Conservation (phyloP, 495 filamentous ascomycete species). For the Paragyromitra xinjiangensis region DNA sequence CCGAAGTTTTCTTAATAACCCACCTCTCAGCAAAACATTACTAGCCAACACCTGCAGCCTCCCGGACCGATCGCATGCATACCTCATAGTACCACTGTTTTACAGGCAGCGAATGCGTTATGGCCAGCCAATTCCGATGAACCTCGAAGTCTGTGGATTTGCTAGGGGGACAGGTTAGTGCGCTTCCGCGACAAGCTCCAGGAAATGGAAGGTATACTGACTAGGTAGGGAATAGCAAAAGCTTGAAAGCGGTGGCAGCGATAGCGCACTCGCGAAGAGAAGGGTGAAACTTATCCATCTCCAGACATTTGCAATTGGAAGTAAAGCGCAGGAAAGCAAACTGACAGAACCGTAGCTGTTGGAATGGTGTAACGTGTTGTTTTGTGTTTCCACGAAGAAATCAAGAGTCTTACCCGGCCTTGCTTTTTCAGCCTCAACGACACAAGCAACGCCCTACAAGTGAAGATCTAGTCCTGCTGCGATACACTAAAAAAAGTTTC, state of each 20-base stretch:
- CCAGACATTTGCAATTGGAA: slow-evolving; percentile 40
- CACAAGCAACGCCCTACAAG: not conserved
- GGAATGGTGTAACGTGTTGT: slow-evolving; percentile 26
- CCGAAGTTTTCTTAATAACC: slow-evolving; percentile 77
- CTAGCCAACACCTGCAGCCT: not conserved
- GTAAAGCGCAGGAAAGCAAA: too few species aligned
- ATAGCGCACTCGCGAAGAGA: slow-evolving; percentile 72
- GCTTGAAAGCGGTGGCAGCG: slow-evolving; percentile 87
- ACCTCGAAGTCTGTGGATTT: slow-evolving; percentile 99
- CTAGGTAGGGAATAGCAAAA: slow-evolving; percentile 96
- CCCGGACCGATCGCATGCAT: slow-evolving; percentile 33
- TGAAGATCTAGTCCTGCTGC: not conserved
- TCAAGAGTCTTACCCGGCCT: slow-evolving; percentile 32
- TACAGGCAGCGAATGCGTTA: slow-evolving; percentile 86
- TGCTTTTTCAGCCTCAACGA: slow-evolving; percentile 5
- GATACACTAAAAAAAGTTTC: slow-evolving; percentile 9
- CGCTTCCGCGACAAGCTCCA: not conserved
- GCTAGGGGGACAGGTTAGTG: slow-evolving; percentile 62
- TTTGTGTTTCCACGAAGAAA: not conserved
- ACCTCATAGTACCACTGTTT: slow-evolving; percentile 95
- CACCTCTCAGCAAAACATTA: slow-evolving; percentile 1
- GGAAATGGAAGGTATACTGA: slow-evolving; percentile 63
- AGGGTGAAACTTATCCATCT: slow-evolving; percentile 54
- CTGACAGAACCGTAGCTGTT: not conserved
- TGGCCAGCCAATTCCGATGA: slow-evolving; percentile 96